phyloP scores from a whole-genome alignment of 192 early-diverging fungal species.

The Pilobolus umbonatus region DNA sequence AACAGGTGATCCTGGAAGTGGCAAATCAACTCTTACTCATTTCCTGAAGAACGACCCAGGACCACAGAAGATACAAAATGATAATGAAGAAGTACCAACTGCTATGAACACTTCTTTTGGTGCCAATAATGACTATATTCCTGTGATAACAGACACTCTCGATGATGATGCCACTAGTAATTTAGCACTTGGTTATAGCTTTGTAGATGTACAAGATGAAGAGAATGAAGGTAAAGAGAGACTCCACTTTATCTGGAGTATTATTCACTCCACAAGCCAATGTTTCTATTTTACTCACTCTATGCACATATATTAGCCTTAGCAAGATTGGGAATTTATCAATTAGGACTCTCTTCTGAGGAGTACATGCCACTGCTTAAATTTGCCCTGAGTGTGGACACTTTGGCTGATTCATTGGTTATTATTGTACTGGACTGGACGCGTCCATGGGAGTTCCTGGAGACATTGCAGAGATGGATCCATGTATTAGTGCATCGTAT shows the following conservation, averaged over 20 bases:
- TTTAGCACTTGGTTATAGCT: conserved; percentile 76
- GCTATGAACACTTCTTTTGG: conserved; percentile 4
- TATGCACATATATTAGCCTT: conserved; percentile 23
- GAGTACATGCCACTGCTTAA: conserved; percentile 66
- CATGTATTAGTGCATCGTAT: conserved; percentile 59
- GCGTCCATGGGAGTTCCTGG: conserved; percentile 83
- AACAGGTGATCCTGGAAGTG: conserved; percentile 69
- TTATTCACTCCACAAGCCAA: too few relatives aligned
- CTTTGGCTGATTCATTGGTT: conserved; percentile 59
- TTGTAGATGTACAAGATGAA: conserved; percentile 83
- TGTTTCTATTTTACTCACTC: not conserved
- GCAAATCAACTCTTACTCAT: conserved; percentile 79
- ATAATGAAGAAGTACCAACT: conserved; percentile 25
- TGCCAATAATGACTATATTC: conserved; percentile 8
- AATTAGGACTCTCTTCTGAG: conserved; percentile 65
- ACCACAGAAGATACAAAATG: conserved; percentile 27
- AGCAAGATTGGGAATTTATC: conserved; percentile 77
- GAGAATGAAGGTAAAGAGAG: conserved; percentile 65
- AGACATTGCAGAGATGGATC: conserved; percentile 75
- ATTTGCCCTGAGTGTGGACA: conserved; percentile 64
- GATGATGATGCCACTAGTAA: conserved; percentile 12
- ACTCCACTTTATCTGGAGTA: too few relatives aligned
- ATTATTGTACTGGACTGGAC: conserved; percentile 89
- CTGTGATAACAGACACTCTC: conserved; percentile 8
- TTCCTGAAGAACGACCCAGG: conserved; percentile 49